phyloP scores from a whole-genome alignment of 805 yeast species.

The Candida schatavii region DNA sequence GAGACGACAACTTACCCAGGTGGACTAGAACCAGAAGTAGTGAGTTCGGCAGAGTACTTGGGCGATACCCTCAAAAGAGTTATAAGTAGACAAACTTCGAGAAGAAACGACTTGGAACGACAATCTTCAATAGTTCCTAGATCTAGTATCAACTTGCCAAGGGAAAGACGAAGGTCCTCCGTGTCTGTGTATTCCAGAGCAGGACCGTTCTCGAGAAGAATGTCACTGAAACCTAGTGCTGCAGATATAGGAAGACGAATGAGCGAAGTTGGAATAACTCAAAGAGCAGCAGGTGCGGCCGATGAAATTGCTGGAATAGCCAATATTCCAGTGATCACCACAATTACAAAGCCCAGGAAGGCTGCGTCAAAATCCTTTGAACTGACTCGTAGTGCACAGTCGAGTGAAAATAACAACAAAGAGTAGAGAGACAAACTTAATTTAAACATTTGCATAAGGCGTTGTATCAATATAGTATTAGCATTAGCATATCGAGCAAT shows the following conservation, averaged over 20 bases:
- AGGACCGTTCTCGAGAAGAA: background rate
- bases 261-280: slow-evolving; percentile 15
- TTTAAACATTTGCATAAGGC: too few species aligned
- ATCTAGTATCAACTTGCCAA: slow-evolving; percentile 4
- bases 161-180: background rate
- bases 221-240: slow-evolving; percentile 7
- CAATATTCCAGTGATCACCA: background rate
- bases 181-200: background rate
- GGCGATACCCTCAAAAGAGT: slow-evolving; percentile 19
- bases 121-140: slow-evolving; percentile 1
- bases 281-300: slow-evolving; percentile 13
- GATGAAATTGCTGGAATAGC: slow-evolving; percentile 17
- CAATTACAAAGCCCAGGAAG: background rate
- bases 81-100: slow-evolving; percentile 10
- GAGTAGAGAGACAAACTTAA: too few species aligned
- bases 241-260: slow-evolving; percentile 10
- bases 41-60: slow-evolving; percentile 17
- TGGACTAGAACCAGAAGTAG: too few species aligned
- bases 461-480: too few species aligned
- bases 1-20: too few species aligned
- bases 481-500: too few species aligned
- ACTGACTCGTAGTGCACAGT: too few species aligned
- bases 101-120: slow-evolving; percentile 8
- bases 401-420: too few species aligned
- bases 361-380: too few species aligned